Evolutionary conservation across 2,329 filamentous ascomycete genomes (phyloP).

Genomic region (Dothidotthia symphoricarpi): DNA sequence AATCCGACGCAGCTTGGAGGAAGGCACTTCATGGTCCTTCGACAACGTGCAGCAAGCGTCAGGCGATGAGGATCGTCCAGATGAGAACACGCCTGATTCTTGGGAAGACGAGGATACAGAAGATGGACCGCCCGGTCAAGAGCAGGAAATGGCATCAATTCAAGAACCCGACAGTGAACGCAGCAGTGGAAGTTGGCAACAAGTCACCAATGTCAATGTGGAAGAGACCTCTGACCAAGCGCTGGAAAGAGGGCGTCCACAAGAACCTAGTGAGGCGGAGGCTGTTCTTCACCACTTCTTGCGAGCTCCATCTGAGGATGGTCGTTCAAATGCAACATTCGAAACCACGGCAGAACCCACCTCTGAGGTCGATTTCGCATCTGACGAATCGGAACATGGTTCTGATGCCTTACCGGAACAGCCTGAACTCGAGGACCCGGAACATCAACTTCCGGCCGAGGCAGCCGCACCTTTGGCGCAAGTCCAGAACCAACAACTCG

Average conservation of each 20-base stretch:
- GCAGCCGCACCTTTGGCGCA: constrained; percentile 5
- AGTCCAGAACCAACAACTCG: constrained; percentile 3
- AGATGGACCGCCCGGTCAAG: constrained; percentile 2
- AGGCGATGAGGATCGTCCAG: constrained; percentile 2
- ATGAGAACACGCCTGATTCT: constrained; percentile 15
- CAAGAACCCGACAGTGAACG: constrained; percentile 37
- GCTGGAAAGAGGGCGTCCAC: constrained; percentile 21
- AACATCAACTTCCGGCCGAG: not conserved
- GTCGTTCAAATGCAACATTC: not conserved
- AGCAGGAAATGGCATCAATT: constrained; percentile 14
- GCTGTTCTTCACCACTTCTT: not conserved
- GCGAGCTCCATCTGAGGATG: not conserved
- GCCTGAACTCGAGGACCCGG: not conserved
- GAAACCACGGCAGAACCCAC: constrained; percentile 2
- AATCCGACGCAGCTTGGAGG: constrained; percentile 50
- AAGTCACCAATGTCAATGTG: constrained; percentile 31
- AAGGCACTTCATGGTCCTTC: constrained; percentile 39
- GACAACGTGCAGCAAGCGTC: constrained; percentile 19
- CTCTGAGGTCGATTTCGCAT: constrained; percentile 1
- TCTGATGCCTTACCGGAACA: constrained; percentile 2
- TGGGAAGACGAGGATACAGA: constrained; percentile 29
- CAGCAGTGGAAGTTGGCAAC: constrained; percentile 44
- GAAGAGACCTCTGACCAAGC: constrained; percentile 29
- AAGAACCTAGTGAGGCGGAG: constrained; percentile 32
- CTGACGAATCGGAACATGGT: constrained; percentile 2